phyloP scores from a whole-genome alignment of 805 yeast species.

The Saccharomycopsis olivae region DNA sequence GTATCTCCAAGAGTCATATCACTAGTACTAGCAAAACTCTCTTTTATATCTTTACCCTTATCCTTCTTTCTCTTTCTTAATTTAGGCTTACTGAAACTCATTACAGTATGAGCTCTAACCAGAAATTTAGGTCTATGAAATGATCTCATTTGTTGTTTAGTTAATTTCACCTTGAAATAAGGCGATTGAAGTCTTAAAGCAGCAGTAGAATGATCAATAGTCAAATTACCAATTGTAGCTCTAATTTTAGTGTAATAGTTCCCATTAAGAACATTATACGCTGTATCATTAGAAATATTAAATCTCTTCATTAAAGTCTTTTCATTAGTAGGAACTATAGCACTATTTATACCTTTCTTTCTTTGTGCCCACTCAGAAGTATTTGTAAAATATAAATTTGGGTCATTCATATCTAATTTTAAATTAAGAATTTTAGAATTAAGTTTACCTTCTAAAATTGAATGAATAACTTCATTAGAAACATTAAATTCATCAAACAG shows the following conservation, averaged over 20 bases:
- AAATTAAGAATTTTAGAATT: slow-evolving; percentile 23
- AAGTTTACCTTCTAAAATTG: slow-evolving; percentile 64
- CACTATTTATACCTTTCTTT: slow-evolving; percentile 21
- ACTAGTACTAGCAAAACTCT: slow-evolving; percentile 56
- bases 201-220: slow-evolving; percentile 85
- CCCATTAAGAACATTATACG: slow-evolving; percentile 70
- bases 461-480: slow-evolving; percentile 53
- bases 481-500: slow-evolving; percentile 27
- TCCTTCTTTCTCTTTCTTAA: slow-evolving; percentile 81
- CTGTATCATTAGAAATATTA: slow-evolving; percentile 80
- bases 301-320: slow-evolving; percentile 48
- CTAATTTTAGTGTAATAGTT: slow-evolving; percentile 89
- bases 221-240: slow-evolving; percentile 82
- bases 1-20: slow-evolving; percentile 82
- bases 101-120: slow-evolving; percentile 66
- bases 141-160: slow-evolving; percentile 57
- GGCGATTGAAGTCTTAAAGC: slow-evolving; percentile 85
- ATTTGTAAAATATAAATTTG: slow-evolving; percentile 50
- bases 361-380: neutral
- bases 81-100: slow-evolving; percentile 68
- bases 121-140: slow-evolving; percentile 74
- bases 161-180: slow-evolving; percentile 68
- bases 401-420: slow-evolving; percentile 79
- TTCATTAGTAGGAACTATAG: slow-evolving; percentile 43
- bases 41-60: slow-evolving; percentile 69